phyloP scores from a whole-genome alignment of 495 filamentous ascomycete species.

The Staphylotrichum longicolle region DNA sequence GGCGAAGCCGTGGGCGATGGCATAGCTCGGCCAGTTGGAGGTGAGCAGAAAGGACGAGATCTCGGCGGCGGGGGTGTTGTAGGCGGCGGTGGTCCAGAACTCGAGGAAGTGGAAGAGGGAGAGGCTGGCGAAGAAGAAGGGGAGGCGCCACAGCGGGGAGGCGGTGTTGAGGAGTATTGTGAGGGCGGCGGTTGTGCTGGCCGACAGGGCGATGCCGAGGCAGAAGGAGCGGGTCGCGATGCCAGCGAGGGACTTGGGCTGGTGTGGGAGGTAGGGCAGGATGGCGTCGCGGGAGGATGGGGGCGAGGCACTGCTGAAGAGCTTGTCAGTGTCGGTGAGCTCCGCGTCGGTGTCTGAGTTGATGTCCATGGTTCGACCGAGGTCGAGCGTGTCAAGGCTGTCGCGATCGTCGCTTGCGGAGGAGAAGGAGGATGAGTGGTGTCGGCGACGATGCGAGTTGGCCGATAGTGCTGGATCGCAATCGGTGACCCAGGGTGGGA shows the following conservation, averaged over 20 bases:
- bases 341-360: slow-evolving; percentile 5
- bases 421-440: neutral
- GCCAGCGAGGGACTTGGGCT: slow-evolving; percentile 68
- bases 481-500: slow-evolving; percentile 4
- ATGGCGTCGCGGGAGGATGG: slow-evolving; percentile 20
- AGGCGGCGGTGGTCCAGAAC: slow-evolving; percentile 80
- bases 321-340: slow-evolving; percentile 2
- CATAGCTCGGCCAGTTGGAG: slow-evolving; percentile 82
- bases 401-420: neutral
- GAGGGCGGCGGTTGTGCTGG: slow-evolving; percentile 44
- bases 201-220: slow-evolving; percentile 49
- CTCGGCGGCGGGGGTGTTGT: slow-evolving; percentile 72
- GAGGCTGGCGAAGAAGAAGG: slow-evolving; percentile 75
- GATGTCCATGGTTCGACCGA: neutral
- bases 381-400: neutral
- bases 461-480: slow-evolving; percentile 50
- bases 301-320: neutral
- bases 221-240: slow-evolving; percentile 69
- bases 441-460: neutral
- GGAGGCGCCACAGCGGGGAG: slow-evolving; percentile 70
- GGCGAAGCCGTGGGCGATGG: slow-evolving; percentile 73
- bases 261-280: slow-evolving; percentile 49
- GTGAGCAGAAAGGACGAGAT: slow-evolving; percentile 77
- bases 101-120: slow-evolving; percentile 93
- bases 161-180: slow-evolving; percentile 38